Evolutionary conservation across 768 basidiomycete species (phyloP), one percentile per base, ranked within the genome.

Genomic region (Tylopilus rubrobrunneus): DNA sequence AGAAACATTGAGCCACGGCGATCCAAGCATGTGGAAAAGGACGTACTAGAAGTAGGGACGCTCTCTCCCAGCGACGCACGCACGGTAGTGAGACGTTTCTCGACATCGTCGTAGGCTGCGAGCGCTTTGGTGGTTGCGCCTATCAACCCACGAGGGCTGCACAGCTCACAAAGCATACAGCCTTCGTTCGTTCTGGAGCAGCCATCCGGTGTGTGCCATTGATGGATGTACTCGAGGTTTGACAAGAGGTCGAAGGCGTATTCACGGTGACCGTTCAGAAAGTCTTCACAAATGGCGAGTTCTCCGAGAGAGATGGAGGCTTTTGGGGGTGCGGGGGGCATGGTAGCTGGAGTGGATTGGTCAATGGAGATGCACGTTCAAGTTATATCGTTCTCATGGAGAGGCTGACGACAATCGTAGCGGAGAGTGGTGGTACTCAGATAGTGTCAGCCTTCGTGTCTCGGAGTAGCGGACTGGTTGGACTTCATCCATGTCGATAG

Each of bases 131-230:
- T 28, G 15, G 51, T 21, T 6, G 50, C 40, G 11, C 57, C 60
- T 12, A 61, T 5, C 37, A 64, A 21, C 6, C 60, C 55, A 7
- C 48, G 47, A 3, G 40, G 0, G 21, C 44, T 51, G 49, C 46
- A 55, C 11, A 64, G 41, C 5, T 53, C 55, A 36, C 63, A 62
- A 31, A 62, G 15, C 11, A 28, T 25, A 31, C 63, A 64, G 5
- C 43, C 51, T 1, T 33, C 29, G 43, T 15, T 28, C 9, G 36
- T 36, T 19, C n/a, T 23, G 12, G n/a, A 8, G 34, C 62, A 64
- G 36, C 6, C 19, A 4, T 46, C 48, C 5, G 36, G 21, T 9
- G 0, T 17, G 5, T 62, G 56, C 39, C 45, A 40, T 14, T 44
- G 45, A 1, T 12, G 19, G 14, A 62, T 12, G 5, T 25, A 12